Base-by-base conservation (phyloP, 202 grass and related monocot genomes). In the Dendrocalamus latiflorus region DNA sequence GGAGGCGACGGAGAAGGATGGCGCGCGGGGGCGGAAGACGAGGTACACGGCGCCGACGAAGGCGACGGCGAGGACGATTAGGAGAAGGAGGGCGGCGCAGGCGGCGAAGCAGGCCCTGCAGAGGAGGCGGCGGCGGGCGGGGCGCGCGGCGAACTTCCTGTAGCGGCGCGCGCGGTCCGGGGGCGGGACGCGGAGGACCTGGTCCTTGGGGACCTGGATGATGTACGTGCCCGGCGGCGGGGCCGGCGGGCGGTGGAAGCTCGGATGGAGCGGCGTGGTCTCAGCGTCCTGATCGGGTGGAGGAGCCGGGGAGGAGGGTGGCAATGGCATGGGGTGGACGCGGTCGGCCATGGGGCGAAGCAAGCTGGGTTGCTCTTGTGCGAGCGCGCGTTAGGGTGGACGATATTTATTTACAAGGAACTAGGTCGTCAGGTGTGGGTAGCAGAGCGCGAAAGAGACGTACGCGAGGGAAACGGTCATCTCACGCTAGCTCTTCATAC, bases 131-230 rank as follows among this genome's bases (percentile, higher is more conserved):
- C 64, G 68, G 7, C 78, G 82, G 1, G 49, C 47, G 1, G 92
- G 69, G 10, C 90, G 88, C 9, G 45, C 62, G 4, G 84, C 64
- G 28, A 91, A 85, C 15, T 80, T 50, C 75, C 38, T 81, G 68
- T 81, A 74, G 1, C 70, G 78, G 15, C 78, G 79, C 6, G 89
- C 85, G 10, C 88, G 77, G 72, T 94, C 90, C 0, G 92, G 90
- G 0, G 95, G 90, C 1, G 92, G 94, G 22, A 92, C 81, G n/a
- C 86, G 92, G 38, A 93, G 87, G 26, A 97, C 79, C 81, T 93
- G 92, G 82, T 98, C 95, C 59, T 93, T 94, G 13, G 87, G 88
- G 1, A 98, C 64, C n/a, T 88, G 90, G 36, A 98, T 47, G 80
- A 93, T 68, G 92, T 95, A 98, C 0, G 85, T 88, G 0, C 86